Base-by-base conservation (phyloP, 2,329 filamentous ascomycete genomes). In the Graphiopsis chlorocephala region DNA sequence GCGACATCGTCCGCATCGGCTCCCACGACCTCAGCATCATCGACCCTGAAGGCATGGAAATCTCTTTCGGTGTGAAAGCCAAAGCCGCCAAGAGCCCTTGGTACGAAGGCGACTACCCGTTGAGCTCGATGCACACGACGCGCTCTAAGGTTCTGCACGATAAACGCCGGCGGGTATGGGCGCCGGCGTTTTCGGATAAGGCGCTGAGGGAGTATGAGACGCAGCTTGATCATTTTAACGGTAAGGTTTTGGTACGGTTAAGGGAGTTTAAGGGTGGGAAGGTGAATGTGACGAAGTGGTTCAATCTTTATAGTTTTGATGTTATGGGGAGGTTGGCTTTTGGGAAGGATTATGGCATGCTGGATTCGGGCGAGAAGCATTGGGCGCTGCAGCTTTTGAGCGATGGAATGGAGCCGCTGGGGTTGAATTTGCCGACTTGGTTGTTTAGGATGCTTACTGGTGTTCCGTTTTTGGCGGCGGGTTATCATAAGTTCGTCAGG, bases 301-400 rank as follows among this genome's bases (percentile, higher is more conserved):
- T 80, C 66, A 77, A 75, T 28, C 74, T 78, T 35, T 82, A 78
- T 68, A 75, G 71, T 23, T 82, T 80, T 69, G 80, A 82, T 68
- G 74, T 81, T 26, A 81, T 82, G 77, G 78, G 80, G 4, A 74
- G 75, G 10, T 70, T 83, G 33, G 78, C 78, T 0, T 82, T 82
- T 68, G 79, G 78, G 4, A 72, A 76, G 60, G 71, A 79, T 55
- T 79, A 79, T 67, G 74, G 77, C 33, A 79, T 77, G 71, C 70
- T 80, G 20, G 72, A 77, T 25, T 68, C 69, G 11, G 73, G 72
- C 10, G 68, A 73, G 33, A 63, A 72, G 25, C 75, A 78, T 59
- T 76, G 72, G 72, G 77, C 75, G 1, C 74, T 80, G 15, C 69
- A 74, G 33, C 73, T 78, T 1, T 71, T 83, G 11, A 75, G 71